Evolutionary conservation across 148 eudicot species (phyloP).

Genomic region (Cornus suecica): DNA sequence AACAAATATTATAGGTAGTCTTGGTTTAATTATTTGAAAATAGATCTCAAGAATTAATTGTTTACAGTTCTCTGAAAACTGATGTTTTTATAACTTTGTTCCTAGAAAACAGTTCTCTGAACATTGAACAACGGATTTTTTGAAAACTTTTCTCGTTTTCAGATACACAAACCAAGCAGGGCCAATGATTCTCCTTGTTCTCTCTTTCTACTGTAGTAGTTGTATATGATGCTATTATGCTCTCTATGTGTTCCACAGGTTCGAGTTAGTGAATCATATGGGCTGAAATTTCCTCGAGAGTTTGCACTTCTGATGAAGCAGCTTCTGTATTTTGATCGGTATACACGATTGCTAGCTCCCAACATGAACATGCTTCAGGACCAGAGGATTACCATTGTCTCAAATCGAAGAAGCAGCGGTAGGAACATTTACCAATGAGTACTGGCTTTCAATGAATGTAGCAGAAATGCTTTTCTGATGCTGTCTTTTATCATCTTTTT

Average conservation of each 20-base stretch:
- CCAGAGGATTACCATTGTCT: constrained; percentile 73
- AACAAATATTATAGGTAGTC: background rate
- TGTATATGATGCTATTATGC: background rate
- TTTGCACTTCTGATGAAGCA: constrained; percentile 97
- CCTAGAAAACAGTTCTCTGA: no score
- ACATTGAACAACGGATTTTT: no score
- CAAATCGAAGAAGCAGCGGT: constrained; percentile 42
- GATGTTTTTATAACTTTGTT: no score
- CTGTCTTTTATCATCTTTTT: no score
- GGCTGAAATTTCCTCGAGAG: constrained; percentile 89
- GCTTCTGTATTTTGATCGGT: constrained; percentile 93
- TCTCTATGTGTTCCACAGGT: constrained; percentile 41
- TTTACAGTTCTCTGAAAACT: no score
- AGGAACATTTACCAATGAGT: constrained; percentile 28
- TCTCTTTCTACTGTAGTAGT: background rate
- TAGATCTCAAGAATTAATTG: no score
- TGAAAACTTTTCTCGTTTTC: no score
- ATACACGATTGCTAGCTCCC: constrained; percentile 93
- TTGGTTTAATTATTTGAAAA: no score
- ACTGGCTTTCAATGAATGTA: constrained; percentile 5
- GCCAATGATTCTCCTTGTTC: background rate
- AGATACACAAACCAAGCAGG: no score
- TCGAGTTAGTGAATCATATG: constrained; percentile 95
- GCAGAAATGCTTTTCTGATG: background rate
- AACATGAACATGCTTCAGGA: constrained; percentile 93